These are phyloP conservation scores for Venturiaceae sp. DNA, from an alignment of 2,329 filamentous ascomycete species.

Conservation along the genomic window DNA sequence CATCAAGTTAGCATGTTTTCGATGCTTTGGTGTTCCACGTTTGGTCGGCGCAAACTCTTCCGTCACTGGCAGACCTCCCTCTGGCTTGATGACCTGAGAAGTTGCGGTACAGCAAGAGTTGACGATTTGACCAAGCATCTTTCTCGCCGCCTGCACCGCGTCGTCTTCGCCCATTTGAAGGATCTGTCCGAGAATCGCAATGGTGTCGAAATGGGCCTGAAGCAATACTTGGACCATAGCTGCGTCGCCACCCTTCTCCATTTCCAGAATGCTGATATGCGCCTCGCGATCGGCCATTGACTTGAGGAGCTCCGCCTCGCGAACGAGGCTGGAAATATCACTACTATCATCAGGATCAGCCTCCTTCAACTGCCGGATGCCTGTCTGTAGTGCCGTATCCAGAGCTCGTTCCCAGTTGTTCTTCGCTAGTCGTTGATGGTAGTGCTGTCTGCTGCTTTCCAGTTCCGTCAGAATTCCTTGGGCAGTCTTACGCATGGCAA, in stretches of 20 bases:
- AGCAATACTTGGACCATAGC: constrained; percentile 73
- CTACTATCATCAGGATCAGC: constrained; percentile 56
- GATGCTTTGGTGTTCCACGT: constrained; percentile 67
- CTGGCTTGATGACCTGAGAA: constrained; percentile 82
- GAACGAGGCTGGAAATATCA: constrained; percentile 62
- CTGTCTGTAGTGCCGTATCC: constrained; percentile 80
- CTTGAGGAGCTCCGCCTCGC: constrained; percentile 81
- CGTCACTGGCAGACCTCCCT: constrained; percentile 54
- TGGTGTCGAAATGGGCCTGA: constrained; percentile 83
- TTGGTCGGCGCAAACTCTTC: constrained; percentile 63
- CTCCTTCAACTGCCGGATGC: constrained; percentile 65
- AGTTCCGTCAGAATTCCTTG: constrained; percentile 82
- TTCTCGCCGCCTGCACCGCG: constrained; percentile 69
- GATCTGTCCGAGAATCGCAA: constrained; percentile 73
- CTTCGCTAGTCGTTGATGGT: constrained; percentile 73
- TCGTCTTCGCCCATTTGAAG: constrained; percentile 75
- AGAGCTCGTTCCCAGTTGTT: constrained; percentile 80
- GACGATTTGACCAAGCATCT: constrained; percentile 67
- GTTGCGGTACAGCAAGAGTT: constrained; percentile 64
- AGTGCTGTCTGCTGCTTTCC: constrained; percentile 81
- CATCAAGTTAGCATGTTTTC: constrained; percentile 39
- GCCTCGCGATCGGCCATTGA: constrained; percentile 73
- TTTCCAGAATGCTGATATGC: constrained; percentile 66
- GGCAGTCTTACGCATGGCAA: constrained; percentile 75
- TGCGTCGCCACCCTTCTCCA: constrained; percentile 73